Percentiles rank a stretch among this genome's conserved stretches.
Evolutionary conservation across 495 filamentous ascomycete genomes (phyloP).

Genomic region (Darksidea phi): DNA sequence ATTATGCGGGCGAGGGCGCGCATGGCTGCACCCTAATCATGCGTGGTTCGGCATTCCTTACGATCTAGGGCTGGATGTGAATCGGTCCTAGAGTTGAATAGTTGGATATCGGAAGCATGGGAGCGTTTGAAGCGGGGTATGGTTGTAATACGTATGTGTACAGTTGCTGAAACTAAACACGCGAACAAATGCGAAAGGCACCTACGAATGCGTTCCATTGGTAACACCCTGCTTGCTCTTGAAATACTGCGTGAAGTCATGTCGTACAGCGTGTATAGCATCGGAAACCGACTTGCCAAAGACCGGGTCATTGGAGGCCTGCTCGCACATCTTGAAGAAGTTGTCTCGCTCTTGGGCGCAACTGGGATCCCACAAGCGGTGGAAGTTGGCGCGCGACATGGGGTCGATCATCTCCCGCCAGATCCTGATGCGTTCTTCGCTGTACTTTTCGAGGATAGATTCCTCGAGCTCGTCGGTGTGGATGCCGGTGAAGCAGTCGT

Average conservation of each 20-base stretch:
- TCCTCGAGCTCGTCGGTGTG: constrained; percentile 56
- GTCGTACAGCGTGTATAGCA: constrained; percentile 21
- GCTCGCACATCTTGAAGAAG: constrained; percentile 32
- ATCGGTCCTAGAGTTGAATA: too few relatives aligned
- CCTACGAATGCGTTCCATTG: constrained; percentile 15
- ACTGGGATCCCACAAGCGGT: constrained; percentile 26
- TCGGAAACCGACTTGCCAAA: constrained; percentile 23
- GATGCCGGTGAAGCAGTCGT: constrained; percentile 57
- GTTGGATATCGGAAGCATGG: too few relatives aligned
- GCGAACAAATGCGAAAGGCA: background rate
- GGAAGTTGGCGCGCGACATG: constrained; percentile 53
- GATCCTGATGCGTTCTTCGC: constrained; percentile 56
- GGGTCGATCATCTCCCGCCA: constrained; percentile 57
- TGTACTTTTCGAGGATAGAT: constrained; percentile 58
- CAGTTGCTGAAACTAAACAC: too few relatives aligned
- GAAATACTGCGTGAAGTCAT: constrained; percentile 33
- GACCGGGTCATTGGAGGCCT: constrained; percentile 25
- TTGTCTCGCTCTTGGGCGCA: constrained; percentile 18
- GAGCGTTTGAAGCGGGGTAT: background rate
- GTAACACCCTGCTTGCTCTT: constrained; percentile 18
- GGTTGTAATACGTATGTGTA: background rate
- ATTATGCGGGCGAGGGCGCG: too few relatives aligned
- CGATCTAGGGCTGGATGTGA: too few relatives aligned
- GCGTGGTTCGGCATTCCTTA: too few relatives aligned
- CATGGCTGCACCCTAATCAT: too few relatives aligned